Evolutionary conservation across 2,329 filamentous ascomycete species (phyloP).

Genomic region (Xylariaceae sp.): DNA sequence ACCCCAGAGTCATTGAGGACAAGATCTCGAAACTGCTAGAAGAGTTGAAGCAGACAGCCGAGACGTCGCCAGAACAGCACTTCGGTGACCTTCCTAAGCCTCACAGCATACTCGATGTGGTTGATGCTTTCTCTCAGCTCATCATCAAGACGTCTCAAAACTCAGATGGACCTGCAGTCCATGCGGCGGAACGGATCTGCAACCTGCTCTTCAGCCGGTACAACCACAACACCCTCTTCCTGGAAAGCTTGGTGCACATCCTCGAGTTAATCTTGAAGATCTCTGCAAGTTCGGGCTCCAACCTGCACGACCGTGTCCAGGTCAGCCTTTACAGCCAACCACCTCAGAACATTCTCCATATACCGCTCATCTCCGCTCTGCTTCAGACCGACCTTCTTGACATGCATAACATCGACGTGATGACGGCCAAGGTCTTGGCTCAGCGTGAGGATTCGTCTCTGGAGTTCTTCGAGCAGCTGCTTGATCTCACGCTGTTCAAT

Average conservation of each 20-base stretch:
- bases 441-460: slow-evolving; percentile 67
- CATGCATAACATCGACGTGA: slow-evolving; percentile 61
- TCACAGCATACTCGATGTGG: slow-evolving; percentile 55
- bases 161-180: slow-evolving; percentile 55
- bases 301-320: slow-evolving; percentile 50
- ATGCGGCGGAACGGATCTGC: slow-evolving; percentile 55
- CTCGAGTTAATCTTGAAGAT: slow-evolving; percentile 57
- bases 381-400: slow-evolving; percentile 57
- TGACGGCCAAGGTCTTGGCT: slow-evolving; percentile 67
- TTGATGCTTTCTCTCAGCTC: slow-evolving; percentile 56
- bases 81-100: slow-evolving; percentile 54
- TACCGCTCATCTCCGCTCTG: slow-evolving; percentile 53
- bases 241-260: slow-evolving; percentile 59
- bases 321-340: slow-evolving; percentile 53
- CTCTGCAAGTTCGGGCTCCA: slow-evolving; percentile 39
- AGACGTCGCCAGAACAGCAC: slow-evolving; percentile 52
- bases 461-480: slow-evolving; percentile 71
- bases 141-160: slow-evolving; percentile 59
- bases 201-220: slow-evolving; percentile 48
- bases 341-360: slow-evolving; percentile 49
- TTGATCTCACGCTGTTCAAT: slow-evolving; percentile 73
- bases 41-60: slow-evolving; percentile 50
- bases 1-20: slow-evolving; percentile 48
- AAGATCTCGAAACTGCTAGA: slow-evolving; percentile 53
- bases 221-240: slow-evolving; percentile 49